Percentiles rank a stretch among this genome's conserved stretches.
Conservation (phyloP, 2,329 filamentous ascomycete species). For the Magnaporthiopsis rhizophila region DNA sequence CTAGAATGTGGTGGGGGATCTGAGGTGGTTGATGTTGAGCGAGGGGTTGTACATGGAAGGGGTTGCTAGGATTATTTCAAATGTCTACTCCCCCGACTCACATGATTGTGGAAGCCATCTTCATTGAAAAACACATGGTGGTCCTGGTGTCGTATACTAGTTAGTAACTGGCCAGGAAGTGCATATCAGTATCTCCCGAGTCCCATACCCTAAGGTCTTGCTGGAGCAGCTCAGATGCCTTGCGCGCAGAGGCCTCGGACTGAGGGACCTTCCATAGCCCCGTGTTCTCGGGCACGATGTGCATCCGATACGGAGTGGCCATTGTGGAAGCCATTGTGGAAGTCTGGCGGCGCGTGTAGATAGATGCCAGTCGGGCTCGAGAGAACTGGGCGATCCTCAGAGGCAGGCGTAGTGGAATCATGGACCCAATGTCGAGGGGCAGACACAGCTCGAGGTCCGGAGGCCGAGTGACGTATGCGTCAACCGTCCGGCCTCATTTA, state of each 20-base stretch:
- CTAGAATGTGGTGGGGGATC: slow-evolving; percentile 68
- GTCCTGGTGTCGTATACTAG: slow-evolving; percentile 21
- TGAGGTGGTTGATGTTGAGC: slow-evolving; percentile 14
- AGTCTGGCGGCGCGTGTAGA: background rate
- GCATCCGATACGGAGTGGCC: slow-evolving; percentile 40
- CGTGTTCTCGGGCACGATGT: slow-evolving; percentile 38
- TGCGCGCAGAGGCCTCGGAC: slow-evolving; percentile 52
- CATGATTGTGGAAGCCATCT: slow-evolving; percentile 74
- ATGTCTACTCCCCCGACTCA: slow-evolving; percentile 18
- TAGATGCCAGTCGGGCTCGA: no score
- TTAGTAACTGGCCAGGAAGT: background rate
- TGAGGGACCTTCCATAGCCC: slow-evolving; percentile 40
- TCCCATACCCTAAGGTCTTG: slow-evolving; percentile 55
- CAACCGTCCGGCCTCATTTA: no score
- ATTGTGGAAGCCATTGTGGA: slow-evolving; percentile 20
- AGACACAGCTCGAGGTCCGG: no score
- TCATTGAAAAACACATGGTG: slow-evolving; percentile 79
- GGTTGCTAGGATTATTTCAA: no score
- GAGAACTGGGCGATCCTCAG: no score
- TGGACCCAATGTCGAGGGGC: no score
- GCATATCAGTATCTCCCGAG: background rate
- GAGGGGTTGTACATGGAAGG: background rate
- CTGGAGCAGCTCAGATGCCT: slow-evolving; percentile 62
- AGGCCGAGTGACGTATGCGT: no score
- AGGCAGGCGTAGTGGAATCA: no score